Evolutionary conservation across 1,284 basidiomycete species (phyloP), one percentile per base, ranked within the genome.

Genomic region (Ustilago nuda): DNA sequence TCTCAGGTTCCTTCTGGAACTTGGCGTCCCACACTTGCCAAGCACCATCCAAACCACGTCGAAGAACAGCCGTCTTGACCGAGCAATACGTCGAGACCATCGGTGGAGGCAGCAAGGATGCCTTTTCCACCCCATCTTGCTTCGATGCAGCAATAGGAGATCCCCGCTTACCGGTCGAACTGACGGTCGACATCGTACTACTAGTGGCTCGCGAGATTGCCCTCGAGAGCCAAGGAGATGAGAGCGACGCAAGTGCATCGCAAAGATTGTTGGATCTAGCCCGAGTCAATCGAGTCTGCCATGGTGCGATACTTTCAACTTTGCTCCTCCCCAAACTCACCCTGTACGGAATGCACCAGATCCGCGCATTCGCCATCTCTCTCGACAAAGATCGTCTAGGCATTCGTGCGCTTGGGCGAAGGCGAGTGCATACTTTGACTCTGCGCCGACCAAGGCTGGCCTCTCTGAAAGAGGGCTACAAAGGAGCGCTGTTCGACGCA

Each of bases 11-110:
- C 46, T 66, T 71, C 45, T 72, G 69, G 69, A 59, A 60, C 17
- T 65, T 66, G 4, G 67, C 65, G 65, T 17, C 64, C 3, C 43
- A 55, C 8, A 9, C 60, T 13, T 13, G 54, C n/a, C 30, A 51
- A 33, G n/a, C 53, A 8, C 23, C 37, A 7, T 32, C 30, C 41
- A 66, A 55, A 37, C 39, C 64, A 46, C 60, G 61, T 15, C 46
- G 63, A 8, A 53, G 62, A 19, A 69, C 54, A 9, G 66, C 62
- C 12, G 41, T 70, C n/a, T 58, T 53, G 11, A 70, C 57, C 19
- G 59, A 68, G 33, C 73, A 67, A 54, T 55, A 71, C 55, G 71
- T 76, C 58, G 73, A 76, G 48, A 71, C 68, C 19, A 76, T 76
- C 43, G 73, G 68, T n/a, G 73, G 73, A 19, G 55, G 46, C 11